phyloP scores from a whole-genome alignment of 345 rosid genomes.

The Populus pruinosa region DNA sequence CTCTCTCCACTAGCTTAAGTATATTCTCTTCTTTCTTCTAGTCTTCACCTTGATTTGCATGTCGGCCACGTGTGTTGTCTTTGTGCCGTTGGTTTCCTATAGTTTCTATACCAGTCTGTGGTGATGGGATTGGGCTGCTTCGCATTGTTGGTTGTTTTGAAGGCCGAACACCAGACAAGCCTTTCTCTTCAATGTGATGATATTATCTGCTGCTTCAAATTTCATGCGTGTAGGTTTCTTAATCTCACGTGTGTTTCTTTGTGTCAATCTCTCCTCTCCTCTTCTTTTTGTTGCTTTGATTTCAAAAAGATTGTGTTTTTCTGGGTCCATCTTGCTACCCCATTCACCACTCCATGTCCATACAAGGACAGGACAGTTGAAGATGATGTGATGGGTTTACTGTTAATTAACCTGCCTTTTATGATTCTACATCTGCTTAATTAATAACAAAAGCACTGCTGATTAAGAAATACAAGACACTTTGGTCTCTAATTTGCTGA shows the following conservation, averaged over 20 bases:
- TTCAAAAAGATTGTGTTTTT: not conserved
- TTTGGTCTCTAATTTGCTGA: not conserved
- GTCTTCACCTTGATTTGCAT: constrained; percentile 36
- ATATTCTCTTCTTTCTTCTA: constrained; percentile 29
- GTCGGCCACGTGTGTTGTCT: constrained; percentile 54
- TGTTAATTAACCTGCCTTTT: not conserved
- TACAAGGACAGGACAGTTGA: not conserved
- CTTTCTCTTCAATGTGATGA: not conserved
- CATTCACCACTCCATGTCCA: not conserved
- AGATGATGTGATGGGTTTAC: not conserved
- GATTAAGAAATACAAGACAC: not conserved
- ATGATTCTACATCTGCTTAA: no score
- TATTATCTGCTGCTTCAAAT: not conserved
- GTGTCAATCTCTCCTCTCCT: not conserved
- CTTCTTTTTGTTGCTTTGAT: not conserved
- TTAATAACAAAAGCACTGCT: no score
- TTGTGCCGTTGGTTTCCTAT: constrained; percentile 28
- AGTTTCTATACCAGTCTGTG: not conserved
- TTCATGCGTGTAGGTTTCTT: constrained; percentile 14
- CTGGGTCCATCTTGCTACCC: not conserved
- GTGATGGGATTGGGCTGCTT: constrained; percentile 28
- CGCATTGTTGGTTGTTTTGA: constrained; percentile 44
- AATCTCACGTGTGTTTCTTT: not conserved
- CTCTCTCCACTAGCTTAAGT: constrained; percentile 51
- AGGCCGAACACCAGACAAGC: constrained; percentile 36